Evolutionary conservation across 2,329 filamentous ascomycete species (phyloP).

Genomic region (Trichophaea hybrida): DNA sequence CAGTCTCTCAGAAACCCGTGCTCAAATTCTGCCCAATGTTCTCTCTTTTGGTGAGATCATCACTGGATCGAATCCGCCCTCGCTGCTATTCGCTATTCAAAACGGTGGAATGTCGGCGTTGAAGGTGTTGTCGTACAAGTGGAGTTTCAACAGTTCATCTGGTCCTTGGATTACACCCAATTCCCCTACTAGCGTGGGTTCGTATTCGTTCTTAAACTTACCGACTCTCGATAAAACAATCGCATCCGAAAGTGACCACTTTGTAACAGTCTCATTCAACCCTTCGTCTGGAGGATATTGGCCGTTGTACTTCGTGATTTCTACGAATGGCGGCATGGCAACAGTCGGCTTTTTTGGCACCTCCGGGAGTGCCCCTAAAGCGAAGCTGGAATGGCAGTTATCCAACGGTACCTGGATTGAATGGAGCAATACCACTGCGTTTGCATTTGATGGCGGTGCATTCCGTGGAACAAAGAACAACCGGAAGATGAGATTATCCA

Average conservation of each 20-base stretch:
- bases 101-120: conserved; percentile 39
- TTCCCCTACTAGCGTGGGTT: conserved; percentile 32
- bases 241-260: conserved; percentile 19
- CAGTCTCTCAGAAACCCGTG: conserved; percentile 36
- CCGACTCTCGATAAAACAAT: conserved; percentile 35
- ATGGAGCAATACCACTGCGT: conserved; percentile 35
- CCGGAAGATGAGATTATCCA: conserved; percentile 41
- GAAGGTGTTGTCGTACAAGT: conserved; percentile 35
- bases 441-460: conserved; percentile 42
- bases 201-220: conserved; percentile 39
- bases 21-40: conserved; percentile 37
- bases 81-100: conserved; percentile 36
- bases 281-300: conserved; percentile 37
- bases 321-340: conserved; percentile 39
- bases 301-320: conserved; percentile 37
- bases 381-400: conserved; percentile 43
- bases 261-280: conserved; percentile 35
- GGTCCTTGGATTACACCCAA: conserved; percentile 36
- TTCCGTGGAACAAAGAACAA: conserved; percentile 38
- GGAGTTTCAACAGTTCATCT: conserved; percentile 34
- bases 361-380: conserved; percentile 38
- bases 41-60: conserved; percentile 40
- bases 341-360: conserved; percentile 38
- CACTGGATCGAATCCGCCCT: conserved; percentile 33
- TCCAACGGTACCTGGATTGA: conserved; percentile 40